Conservation (phyloP, 2,329 filamentous ascomycete species). For the Cyphellophora attinorum region DNA sequence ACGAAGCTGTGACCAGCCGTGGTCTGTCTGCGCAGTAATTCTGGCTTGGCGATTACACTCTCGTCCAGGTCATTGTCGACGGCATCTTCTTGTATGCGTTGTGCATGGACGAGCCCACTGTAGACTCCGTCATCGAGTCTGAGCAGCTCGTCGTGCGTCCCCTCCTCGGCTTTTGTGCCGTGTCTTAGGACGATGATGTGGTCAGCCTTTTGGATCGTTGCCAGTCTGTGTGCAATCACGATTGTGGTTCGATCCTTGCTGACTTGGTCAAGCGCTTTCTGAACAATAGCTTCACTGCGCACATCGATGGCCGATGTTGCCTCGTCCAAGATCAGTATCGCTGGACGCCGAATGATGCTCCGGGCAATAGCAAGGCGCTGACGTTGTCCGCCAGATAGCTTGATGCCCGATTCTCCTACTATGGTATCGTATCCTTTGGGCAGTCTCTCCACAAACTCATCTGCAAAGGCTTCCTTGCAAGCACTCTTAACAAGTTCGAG, state of each 20-base stretch:
- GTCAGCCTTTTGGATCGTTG: conserved; percentile 67
- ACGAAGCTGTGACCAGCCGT: conserved; percentile 12
- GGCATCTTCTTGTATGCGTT: conserved; percentile 22
- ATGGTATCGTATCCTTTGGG: conserved; percentile 62
- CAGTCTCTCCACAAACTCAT: conserved; percentile 58
- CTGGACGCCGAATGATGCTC: conserved; percentile 57
- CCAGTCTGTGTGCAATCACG: conserved; percentile 67
- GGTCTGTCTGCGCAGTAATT: conserved; percentile 3
- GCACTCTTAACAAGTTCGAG: conserved; percentile 49
- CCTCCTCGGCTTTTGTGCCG: conserved; percentile 62
- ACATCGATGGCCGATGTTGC: conserved; percentile 61
- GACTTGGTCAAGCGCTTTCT: conserved; percentile 43
- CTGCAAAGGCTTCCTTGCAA: conserved; percentile 58
- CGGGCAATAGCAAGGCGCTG: conserved; percentile 70
- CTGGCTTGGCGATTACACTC: background rate
- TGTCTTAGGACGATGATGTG: conserved; percentile 67
- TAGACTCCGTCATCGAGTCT: conserved; percentile 53
- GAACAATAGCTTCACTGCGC: conserved; percentile 45
- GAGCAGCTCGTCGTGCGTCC: conserved; percentile 65
- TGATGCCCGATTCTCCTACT: conserved; percentile 69
- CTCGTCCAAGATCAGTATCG: conserved; percentile 64
- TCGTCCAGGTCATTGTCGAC: conserved; percentile 23
- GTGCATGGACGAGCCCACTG: conserved; percentile 21
- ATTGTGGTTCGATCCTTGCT: conserved; percentile 59
- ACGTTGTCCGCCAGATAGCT: conserved; percentile 75